Evolutionary conservation across 1,284 basidiomycete species (phyloP), one percentile per base, ranked within the genome.

Genomic region (Marasmius tenuissimus): DNA sequence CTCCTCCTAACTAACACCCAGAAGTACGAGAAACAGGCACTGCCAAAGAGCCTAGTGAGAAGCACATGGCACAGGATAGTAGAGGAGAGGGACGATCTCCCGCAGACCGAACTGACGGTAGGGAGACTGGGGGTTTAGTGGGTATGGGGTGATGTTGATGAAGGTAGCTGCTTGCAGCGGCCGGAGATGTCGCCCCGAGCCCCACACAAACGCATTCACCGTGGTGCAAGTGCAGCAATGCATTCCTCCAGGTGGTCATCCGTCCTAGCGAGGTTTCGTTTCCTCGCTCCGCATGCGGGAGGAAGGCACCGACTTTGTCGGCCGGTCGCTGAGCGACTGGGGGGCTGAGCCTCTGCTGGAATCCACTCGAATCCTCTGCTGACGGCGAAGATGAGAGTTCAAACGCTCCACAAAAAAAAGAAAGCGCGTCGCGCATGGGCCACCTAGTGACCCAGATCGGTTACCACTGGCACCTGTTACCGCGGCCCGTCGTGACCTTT

Each of bases 1-100:
- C 48, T 60, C 27, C 34, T 35, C 4, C 35, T 63, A 20, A 63
- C 61, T 11, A 64, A 63, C n/a, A 37, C 18, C 1, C 6, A n/a
- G 2, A 61, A 60, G 34, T 66, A 61, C 22, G 62, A 60, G 20
- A 61, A 55, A 11, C 61, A 62, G 49, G 62, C 62, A 14, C 18
- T 67, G 9, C 45, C 50, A 14, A 47, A 34, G 22, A 34, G 14
- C 1, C 27, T 64, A 8, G 14, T 53, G 11, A 7, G 12, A 5
- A 18, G 8, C 27, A 53, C 51, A 4, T 53, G 51, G 51, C 4
- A 37, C 10, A 11, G 5, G 22, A 22, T 35, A 5, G 33, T 51
- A 27, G 49, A 22, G 49, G 49, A 51, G 20, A 51, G 49, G 49
- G 49, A 22, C 49, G 33, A 51, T 51, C 49, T 51, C 49, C 22